Evolutionary conservation across 306 rosid genomes (phyloP).

Genomic region (Erythrophleum fordii): DNA sequence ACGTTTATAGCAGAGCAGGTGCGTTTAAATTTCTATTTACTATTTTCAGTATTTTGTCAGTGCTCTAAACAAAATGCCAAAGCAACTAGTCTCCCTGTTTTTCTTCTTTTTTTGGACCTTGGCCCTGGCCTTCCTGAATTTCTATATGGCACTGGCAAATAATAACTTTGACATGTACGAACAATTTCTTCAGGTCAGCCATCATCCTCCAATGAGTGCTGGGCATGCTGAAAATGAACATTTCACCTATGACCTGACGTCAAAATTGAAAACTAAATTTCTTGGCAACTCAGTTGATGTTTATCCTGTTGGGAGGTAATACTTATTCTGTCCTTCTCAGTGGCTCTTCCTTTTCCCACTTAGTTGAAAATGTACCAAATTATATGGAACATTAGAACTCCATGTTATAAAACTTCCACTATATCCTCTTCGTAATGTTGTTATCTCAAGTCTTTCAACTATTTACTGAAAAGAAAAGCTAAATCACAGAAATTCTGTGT

Average conservation of each 20-base stretch:
- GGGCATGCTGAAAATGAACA: conserved; percentile 96
- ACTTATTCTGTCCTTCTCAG: conserved; percentile 15
- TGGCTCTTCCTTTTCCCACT: not conserved
- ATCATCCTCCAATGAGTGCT: conserved; percentile 98
- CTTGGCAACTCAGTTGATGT: conserved; percentile 86
- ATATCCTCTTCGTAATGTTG: not conserved
- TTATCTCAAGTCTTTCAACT: conserved; percentile 9
- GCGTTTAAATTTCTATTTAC: conserved; percentile 16
- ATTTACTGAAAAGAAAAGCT: not conserved
- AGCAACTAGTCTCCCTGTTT: not conserved
- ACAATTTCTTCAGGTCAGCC: conserved; percentile 73
- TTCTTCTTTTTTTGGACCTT: not conserved
- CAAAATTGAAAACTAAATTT: conserved; percentile 94
- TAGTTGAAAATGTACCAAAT: not conserved
- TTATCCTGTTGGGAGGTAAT: conserved; percentile 94
- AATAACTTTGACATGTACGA: conserved; percentile 10
- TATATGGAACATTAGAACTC: conserved; percentile 1
- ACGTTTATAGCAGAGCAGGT: conserved; percentile 94
- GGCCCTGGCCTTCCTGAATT: not conserved
- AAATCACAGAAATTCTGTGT: not conserved
- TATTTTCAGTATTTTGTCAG: not conserved
- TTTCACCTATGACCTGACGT: conserved; percentile 83
- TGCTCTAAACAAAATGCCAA: conserved; percentile 27
- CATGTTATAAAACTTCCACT: conserved; percentile 2
- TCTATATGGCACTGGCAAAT: conserved; percentile 10